Percentiles rank a stretch among this genome's conserved stretches.
Conservation (phyloP, 2,329 filamentous ascomycete species). For the Colletotrichum salicis region DNA sequence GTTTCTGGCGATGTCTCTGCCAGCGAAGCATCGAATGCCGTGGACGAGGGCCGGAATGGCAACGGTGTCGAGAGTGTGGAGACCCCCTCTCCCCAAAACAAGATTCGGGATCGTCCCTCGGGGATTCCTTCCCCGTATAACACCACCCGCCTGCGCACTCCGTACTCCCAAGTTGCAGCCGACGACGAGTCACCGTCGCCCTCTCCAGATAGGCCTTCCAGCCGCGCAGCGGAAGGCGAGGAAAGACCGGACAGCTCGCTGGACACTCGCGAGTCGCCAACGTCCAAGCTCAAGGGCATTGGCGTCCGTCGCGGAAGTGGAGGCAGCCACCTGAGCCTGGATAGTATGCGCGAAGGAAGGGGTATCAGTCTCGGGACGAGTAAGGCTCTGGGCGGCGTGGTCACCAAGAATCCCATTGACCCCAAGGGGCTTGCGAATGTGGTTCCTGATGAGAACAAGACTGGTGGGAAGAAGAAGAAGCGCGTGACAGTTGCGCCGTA, state of each 20-base stretch:
- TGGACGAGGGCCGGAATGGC: constrained; percentile 14
- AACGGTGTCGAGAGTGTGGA: constrained; percentile 27
- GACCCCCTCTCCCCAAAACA: constrained; percentile 9
- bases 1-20: constrained; percentile 42
- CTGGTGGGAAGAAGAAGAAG: constrained; percentile 35
- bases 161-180: constrained; percentile 20
- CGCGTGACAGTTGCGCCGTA: constrained; percentile 30
- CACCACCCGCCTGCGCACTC: constrained; percentile 28
- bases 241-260: constrained; percentile 25
- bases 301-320: constrained; percentile 44
- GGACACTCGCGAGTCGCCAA: constrained; percentile 31
- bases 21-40: constrained; percentile 30
- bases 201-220: constrained; percentile 34
- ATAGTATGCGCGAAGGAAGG: constrained; percentile 49
- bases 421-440: constrained; percentile 35
- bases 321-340: constrained; percentile 52
- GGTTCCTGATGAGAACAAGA: constrained; percentile 30
- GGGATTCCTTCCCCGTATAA: constrained; percentile 32
- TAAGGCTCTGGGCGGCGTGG: constrained; percentile 47
- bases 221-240: constrained; percentile 19
- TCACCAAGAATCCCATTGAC: constrained; percentile 44
- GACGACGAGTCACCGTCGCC: constrained; percentile 33
- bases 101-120: constrained; percentile 21
- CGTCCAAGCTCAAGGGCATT: constrained; percentile 43
- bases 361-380: constrained; percentile 54